Percentiles rank a stretch among this genome's conserved stretches.
Conservation (phyloP, 129 eudicot species). For the Chrysanthemum lavandulifolium region DNA sequence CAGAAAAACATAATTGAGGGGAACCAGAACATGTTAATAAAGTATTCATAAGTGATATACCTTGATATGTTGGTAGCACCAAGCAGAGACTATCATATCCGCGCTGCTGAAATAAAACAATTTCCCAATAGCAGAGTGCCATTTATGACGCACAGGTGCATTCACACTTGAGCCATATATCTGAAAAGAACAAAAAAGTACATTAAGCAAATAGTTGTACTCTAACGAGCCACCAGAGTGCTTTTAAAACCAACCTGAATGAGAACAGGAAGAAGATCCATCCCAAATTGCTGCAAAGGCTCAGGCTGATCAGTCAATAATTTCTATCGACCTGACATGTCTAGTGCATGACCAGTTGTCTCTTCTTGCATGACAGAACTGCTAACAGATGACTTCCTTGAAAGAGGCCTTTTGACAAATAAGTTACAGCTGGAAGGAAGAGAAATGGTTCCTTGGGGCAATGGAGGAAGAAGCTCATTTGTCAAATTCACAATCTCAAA, state of each 20-base stretch:
- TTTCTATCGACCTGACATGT: constrained; percentile 50
- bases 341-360: constrained; percentile 34
- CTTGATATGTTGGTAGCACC: constrained; percentile 72
- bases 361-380: constrained; percentile 60
- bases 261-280: constrained; percentile 80
- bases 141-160: constrained; percentile 85
- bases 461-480: constrained; percentile 88
- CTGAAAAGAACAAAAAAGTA: constrained; percentile 28
- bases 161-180: constrained; percentile 91
- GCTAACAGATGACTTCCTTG: constrained; percentile 46
- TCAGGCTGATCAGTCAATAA: constrained; percentile 73
- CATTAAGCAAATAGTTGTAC: constrained; percentile 1
- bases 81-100: constrained; percentile 65
- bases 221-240: neutral
- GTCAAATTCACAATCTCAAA: constrained; percentile 91
- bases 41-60: constrained; percentile 27
- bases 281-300: constrained; percentile 78
- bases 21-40: constrained; percentile 8
- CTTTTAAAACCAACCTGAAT: constrained; percentile 55
- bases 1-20: neutral
- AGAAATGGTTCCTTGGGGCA: constrained; percentile 82
- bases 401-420: constrained; percentile 52
- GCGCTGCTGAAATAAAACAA: constrained; percentile 76
- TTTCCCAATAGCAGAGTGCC: constrained; percentile 81
- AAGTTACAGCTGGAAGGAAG: constrained; percentile 57